Base-by-base conservation (phyloP, 768 basidiomycete species). In the Leucogyrophana mollusca region DNA sequence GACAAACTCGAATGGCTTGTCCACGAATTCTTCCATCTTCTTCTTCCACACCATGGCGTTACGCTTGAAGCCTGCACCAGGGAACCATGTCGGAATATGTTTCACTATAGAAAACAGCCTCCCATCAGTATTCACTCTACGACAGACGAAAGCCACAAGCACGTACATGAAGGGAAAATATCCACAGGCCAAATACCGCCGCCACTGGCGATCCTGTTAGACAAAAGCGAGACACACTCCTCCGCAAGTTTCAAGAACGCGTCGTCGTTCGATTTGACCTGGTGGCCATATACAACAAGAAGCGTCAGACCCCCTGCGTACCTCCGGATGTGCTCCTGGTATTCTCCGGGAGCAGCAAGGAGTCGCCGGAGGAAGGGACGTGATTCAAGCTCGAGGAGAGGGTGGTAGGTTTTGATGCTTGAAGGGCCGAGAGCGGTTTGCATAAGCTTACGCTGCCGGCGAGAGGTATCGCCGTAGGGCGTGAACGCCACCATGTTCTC, bases 401-500 rank as follows among this genome's bases (percentile, higher is more conserved):
- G 80, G 39, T 79, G 66, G 60, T 86, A 89, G 4, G 65, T 57
- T 8, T 77, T 73, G 46, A 87, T 79, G 17, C 63, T 69, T 9
- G 72, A 69, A 22, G 70, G 51, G 30, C 79, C 77, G 30, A 89
- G 73, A 5, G 85, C 84, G 41, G 77, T 75, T 58, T 82, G 80
- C 66, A 87, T 77, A 34, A 88, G 75, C 53, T 67, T 77, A 55
- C 87, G 79, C 60, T 87, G 84, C 18, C 83, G 78, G 47, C 78
- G 80, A 36, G 72, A 73, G 56, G 73, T 72, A 50, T 84, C 82
- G 25, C 79, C 79, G 56, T 87, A 85, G 14, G 73, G 72, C 4
- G 82, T 83, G 60, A 88, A 86, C 2, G 82, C 83, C 44, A 82
- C 77, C 80, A 87, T 85, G 59, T 83, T 78, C 56, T 85, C 74